A percentile compares a stretch with the other conserved stretches of the same genome.
Evolutionary conservation across 805 yeast species (phyloP).

Genomic region (Monosporozyma aerobia): DNA sequence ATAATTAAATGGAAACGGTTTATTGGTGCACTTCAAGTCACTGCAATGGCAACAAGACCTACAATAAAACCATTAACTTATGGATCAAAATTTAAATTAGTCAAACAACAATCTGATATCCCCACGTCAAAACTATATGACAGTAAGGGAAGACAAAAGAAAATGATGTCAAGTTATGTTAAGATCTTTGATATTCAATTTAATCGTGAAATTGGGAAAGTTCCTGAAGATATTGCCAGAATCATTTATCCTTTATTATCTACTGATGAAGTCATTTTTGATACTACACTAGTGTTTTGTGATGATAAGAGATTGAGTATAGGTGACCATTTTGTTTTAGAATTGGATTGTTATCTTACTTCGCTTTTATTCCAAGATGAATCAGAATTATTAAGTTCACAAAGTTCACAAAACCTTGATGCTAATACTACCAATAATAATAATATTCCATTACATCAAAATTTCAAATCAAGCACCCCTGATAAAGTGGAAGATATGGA

Average conservation of each 20-base stretch:
- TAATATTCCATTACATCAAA: neutral
- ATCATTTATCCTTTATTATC: slow-evolving; percentile 56
- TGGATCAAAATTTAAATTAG: slow-evolving; percentile 36
- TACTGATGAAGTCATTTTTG: slow-evolving; percentile 37
- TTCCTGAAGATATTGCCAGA: slow-evolving; percentile 60
- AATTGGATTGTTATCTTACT: slow-evolving; percentile 55
- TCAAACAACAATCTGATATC: slow-evolving; percentile 19
- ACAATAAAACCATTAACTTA: slow-evolving; percentile 37
- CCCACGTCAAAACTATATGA: slow-evolving; percentile 15
- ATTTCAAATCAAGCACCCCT: slow-evolving; percentile 2
- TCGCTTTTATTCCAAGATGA: slow-evolving; percentile 20
- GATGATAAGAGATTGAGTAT: slow-evolving; percentile 46
- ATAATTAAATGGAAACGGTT: slow-evolving; percentile 34
- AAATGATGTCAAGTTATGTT: slow-evolving; percentile 27
- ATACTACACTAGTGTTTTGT: slow-evolving; percentile 49
- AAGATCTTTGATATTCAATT: slow-evolving; percentile 24
- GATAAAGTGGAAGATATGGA: slow-evolving; percentile 47
- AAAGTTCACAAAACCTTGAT: neutral
- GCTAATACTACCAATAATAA: slow-evolving; percentile 6
- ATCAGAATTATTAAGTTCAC: neutral
- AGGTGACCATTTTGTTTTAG: slow-evolving; percentile 70
- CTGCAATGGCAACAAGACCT: slow-evolving; percentile 69
- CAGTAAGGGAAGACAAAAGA: slow-evolving; percentile 17
- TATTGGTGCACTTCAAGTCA: slow-evolving; percentile 51
- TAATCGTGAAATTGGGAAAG: slow-evolving; percentile 61